A percentile compares a stretch with the other conserved stretches of the same genome.
phyloP scores from a whole-genome alignment of 345 rosid genomes.

The Pelargonium nanum region DNA sequence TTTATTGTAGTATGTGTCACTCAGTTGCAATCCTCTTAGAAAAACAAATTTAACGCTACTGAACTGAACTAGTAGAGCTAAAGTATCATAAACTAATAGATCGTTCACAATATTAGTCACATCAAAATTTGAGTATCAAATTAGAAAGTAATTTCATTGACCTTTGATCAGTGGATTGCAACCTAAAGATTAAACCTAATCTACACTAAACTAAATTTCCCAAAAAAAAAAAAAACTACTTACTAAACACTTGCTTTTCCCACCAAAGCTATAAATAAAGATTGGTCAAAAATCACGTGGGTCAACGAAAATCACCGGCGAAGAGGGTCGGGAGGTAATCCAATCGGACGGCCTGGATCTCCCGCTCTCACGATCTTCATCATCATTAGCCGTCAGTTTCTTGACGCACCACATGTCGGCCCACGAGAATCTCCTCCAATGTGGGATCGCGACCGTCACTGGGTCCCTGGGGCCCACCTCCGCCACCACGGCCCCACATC shows the following conservation, averaged over 20 bases:
- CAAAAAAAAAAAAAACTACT: too few species aligned
- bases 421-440: conserved; percentile 62
- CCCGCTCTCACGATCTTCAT: conserved; percentile 1
- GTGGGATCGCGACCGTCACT: conserved; percentile 42
- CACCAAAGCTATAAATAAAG: not conserved
- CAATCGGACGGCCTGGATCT: conserved; percentile 27
- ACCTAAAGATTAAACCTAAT: not conserved
- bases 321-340: conserved; percentile 24
- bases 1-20: too few species aligned
- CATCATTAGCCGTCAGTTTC: conserved; percentile 17
- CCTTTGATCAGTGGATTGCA: not conserved
- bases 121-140: too few species aligned
- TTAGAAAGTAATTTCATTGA: not conserved
- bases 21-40: too few species aligned
- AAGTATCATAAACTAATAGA: too few species aligned
- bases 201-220: not conserved
- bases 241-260: not conserved
- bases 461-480: conserved; percentile 57
- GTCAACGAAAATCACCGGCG: conserved; percentile 52
- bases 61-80: too few species aligned
- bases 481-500: conserved; percentile 53
- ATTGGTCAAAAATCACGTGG: conserved; percentile 64
- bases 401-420: conserved; percentile 66
- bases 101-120: too few species aligned
- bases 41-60: too few species aligned